These are phyloP conservation scores for Penicillium paneum DNA, from an alignment of 2,329 filamentous ascomycete species.

Conservation along the genomic window DNA sequence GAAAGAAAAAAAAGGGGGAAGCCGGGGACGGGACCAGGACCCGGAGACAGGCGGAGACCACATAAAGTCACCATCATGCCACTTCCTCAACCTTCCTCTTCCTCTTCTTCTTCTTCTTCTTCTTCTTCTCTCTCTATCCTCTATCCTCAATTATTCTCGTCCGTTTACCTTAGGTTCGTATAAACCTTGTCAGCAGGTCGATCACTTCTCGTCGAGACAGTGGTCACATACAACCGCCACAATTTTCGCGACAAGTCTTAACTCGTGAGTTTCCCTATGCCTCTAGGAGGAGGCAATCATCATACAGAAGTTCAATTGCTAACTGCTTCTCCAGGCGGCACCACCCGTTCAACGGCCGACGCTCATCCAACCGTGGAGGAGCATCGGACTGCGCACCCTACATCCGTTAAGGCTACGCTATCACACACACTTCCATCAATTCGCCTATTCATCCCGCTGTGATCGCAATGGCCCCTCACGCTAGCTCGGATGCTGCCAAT, in stretches of 20 bases:
- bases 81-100: not conserved
- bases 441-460: constrained; percentile 28
- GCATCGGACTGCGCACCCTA: constrained; percentile 59
- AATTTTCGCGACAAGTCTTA: constrained; percentile 98
- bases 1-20: not conserved
- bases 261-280: constrained; percentile 67
- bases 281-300: not conserved
- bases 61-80: constrained; percentile 2
- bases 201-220: constrained; percentile 55
- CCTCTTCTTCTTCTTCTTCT: not conserved
- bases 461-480: constrained; percentile 86
- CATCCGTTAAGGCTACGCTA: constrained; percentile 42
- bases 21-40: not conserved
- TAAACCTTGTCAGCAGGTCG: constrained; percentile 34
- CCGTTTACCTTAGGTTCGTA: constrained; percentile 21
- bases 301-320: not conserved
- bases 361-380: constrained; percentile 82
- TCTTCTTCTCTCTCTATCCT: not conserved
- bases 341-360: constrained; percentile 95
- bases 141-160: constrained; percentile 4
- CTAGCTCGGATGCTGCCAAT: constrained; percentile 58
- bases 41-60: constrained; percentile 5
- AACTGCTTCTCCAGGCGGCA: constrained; percentile 62
- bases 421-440: constrained; percentile 44
- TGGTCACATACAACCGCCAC: constrained; percentile 70